Base-by-base conservation (phyloP, 495 filamentous ascomycete genomes). In the Aspergillus egyptiacus region DNA sequence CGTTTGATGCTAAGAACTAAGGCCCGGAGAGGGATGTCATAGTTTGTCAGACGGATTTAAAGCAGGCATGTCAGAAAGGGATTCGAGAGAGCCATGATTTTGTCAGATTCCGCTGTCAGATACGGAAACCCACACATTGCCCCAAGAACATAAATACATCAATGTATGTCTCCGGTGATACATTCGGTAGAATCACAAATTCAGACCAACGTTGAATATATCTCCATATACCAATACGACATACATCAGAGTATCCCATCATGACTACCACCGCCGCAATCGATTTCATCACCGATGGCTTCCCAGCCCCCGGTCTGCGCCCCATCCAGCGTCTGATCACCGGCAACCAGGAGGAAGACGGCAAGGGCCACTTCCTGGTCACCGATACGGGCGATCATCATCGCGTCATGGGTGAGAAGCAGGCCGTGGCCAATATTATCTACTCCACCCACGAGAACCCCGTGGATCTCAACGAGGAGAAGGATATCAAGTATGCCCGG, bases 391-490 rank as follows among this genome's bases (percentile, higher is more conserved):
- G 55, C 5, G 43, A 46, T 32, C 40, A 46, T 14, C 57, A 60
- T 43, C 42, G 36, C 17, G 39, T 60, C 19, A 46, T 58, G n/a
- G 27, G 53, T 9, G 50, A 65, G 33, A 35, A 51, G n/a, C 59
- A 53, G 3, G 45, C 58, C 32, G 53, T 49, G 47, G 63, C 62
- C 54, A 58, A 61, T 52, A 61, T 73, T 22, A 56, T 65, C 48
- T 75, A 74, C 53, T 61, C 62, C 11, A 81, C 80, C 17, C 77
- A 74, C 25, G 11, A 49, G 24, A 71, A 73, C 50, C 76, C 76
- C 0, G 60, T 71, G 3, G 55, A 75, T 40, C 57, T 83, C 28
- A 77, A 67, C 63, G 51, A 46, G 36, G 73, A 82, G 51, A 63
- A 65, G 5, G 81, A 84, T 66, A 53, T 83, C 32, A 54, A 62